Conservation (phyloP, 176 grass and related monocot genomes). For the Triticum urartu region DNA sequence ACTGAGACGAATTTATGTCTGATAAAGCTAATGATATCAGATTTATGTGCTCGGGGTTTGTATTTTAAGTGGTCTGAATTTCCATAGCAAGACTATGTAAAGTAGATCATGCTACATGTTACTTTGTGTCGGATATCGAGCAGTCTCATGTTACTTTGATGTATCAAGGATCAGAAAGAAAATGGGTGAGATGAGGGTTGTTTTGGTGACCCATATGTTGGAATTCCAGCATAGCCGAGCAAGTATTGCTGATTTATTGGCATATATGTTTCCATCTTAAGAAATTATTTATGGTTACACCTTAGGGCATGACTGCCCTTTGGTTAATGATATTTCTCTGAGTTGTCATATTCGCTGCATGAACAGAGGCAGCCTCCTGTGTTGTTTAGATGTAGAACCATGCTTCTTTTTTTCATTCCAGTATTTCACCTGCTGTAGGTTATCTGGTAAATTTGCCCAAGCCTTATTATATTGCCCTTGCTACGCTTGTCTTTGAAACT, state of each 20-base stretch:
- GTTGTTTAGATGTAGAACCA: not conserved
- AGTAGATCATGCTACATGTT: not conserved
- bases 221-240: not conserved
- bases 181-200: not conserved
- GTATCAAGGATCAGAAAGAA: conserved; percentile 20
- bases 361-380: not conserved
- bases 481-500: not conserved
- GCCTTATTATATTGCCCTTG: not conserved
- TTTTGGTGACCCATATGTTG: not conserved
- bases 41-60: not conserved
- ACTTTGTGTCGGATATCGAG: not conserved
- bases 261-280: not conserved
- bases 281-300: not conserved
- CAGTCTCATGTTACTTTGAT: not conserved
- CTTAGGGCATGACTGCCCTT: not conserved
- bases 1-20: not conserved
- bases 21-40: not conserved
- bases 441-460: not conserved
- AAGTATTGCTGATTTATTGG: not conserved
- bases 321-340: not conserved
- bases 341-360: not conserved
- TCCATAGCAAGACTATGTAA: not conserved
- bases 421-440: not conserved
- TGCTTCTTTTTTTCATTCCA: not conserved
- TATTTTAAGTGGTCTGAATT: not conserved